A percentile compares a stretch with the other conserved stretches of the same genome.
phyloP scores from a whole-genome alignment of 2,329 filamentous ascomycete species.

The Penicillium sp. region DNA sequence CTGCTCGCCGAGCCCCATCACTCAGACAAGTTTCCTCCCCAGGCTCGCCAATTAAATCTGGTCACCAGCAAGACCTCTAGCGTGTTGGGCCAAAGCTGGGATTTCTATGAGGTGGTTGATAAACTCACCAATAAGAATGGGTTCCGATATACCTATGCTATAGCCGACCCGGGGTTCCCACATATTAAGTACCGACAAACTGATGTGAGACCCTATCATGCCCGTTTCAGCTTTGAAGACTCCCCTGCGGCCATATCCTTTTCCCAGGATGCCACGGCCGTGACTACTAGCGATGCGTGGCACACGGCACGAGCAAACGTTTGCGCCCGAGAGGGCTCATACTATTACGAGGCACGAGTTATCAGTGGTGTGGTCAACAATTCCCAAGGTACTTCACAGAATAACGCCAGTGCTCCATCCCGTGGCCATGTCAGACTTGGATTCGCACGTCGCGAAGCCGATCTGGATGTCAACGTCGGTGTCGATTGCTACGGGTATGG shows the following conservation, averaged over 20 bases:
- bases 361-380: conserved; percentile 61
- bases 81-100: conserved; percentile 36
- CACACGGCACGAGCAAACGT: conserved; percentile 89
- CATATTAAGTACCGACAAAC: conserved; percentile 89
- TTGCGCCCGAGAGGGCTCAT: conserved; percentile 80
- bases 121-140: conserved; percentile 64
- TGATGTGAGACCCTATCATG: conserved; percentile 76
- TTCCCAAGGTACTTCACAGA: conserved; percentile 18
- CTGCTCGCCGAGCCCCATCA: conserved; percentile 40
- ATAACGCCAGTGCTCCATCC: conserved; percentile 24
- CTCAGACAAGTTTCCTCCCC: conserved; percentile 39
- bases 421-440: conserved; percentile 50
- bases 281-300: conserved; percentile 91
- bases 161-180: conserved; percentile 82
- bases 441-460: conserved; percentile 48
- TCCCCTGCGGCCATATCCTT: conserved; percentile 82
- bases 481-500: conserved; percentile 96
- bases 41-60: conserved; percentile 41
- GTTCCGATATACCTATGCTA: conserved; percentile 86
- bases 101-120: conserved; percentile 45
- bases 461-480: conserved; percentile 61
- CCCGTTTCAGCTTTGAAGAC: conserved; percentile 91
- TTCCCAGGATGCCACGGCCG: conserved; percentile 68
- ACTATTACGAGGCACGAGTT: conserved; percentile 93
- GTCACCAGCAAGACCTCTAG: conserved; percentile 37